phyloP scores from a whole-genome alignment of 306 rosid species.

The Pterocarpus macrocarpus region DNA sequence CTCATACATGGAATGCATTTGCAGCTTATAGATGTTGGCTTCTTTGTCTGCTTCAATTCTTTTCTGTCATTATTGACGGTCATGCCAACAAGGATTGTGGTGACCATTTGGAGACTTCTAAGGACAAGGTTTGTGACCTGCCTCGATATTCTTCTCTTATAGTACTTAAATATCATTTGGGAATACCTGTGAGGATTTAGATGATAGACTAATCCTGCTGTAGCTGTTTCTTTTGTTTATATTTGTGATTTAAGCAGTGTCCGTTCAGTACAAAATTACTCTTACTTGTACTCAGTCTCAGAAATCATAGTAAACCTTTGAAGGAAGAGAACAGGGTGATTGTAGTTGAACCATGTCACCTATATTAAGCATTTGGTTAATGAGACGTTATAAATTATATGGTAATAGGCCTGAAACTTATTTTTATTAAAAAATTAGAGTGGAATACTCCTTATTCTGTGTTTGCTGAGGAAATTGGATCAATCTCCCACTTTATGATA shows the following conservation, averaged over 20 bases:
- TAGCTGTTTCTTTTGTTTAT: background rate
- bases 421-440: no score
- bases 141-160: conserved; percentile 35
- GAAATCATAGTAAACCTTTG: background rate
- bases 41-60: conserved; percentile 94
- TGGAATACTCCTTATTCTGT: background rate
- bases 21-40: conserved; percentile 97
- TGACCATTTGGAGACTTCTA: conserved; percentile 77
- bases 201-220: conserved; percentile 17
- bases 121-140: conserved; percentile 66
- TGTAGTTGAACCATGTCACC: conserved; percentile 4
- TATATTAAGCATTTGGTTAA: conserved; percentile 27
- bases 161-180: conserved; percentile 10
- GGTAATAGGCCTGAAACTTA: background rate
- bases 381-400: conserved; percentile 9
- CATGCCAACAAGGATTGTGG: conserved; percentile 81
- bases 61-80: conserved; percentile 86
- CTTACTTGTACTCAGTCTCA: background rate
- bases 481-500: background rate
- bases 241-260: background rate
- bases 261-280: background rate
- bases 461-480: conserved; percentile 27
- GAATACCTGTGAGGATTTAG: conserved; percentile 35
- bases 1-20: conserved; percentile 47
- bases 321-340: conserved; percentile 2